Conservation (phyloP, 108 stramenopile genomes). For the Chaetoceros muelleri region DNA sequence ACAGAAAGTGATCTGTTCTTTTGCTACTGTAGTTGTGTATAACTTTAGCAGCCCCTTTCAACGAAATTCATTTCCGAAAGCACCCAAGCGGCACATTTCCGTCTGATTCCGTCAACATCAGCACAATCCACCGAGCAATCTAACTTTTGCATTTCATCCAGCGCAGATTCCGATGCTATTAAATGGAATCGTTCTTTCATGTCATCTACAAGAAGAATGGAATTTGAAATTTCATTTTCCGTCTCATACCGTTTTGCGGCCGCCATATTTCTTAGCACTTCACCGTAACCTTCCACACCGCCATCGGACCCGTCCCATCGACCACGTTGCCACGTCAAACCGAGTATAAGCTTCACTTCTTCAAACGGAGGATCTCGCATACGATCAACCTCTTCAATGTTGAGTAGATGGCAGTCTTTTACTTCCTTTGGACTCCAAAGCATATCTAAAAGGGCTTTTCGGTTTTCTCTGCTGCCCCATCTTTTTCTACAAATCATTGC, state of each 20-base stretch:
- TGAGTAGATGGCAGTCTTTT: conserved; percentile 2
- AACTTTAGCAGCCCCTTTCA: conserved; percentile 22
- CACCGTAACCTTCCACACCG: conserved; percentile 39
- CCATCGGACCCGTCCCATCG: conserved; percentile 49
- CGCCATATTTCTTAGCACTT: conserved; percentile 56
- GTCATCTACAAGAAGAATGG: conserved; percentile 38
- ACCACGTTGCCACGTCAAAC: conserved; percentile 49
- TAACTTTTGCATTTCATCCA: conserved; percentile 29
- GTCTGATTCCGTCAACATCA: conserved; percentile 29
- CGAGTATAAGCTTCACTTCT: conserved; percentile 71
- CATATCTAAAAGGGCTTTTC: conserved; percentile 30
- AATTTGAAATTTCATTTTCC: conserved; percentile 20
- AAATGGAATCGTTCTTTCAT: conserved; percentile 37
- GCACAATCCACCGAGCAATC: conserved; percentile 5
- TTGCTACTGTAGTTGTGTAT: neutral
- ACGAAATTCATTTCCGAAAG: conserved; percentile 64
- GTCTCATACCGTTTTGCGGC: conserved; percentile 51
- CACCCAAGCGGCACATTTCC: conserved; percentile 59
- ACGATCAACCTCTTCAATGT: conserved; percentile 1
- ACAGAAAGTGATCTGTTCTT: neutral
- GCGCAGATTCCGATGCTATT: conserved; percentile 1
- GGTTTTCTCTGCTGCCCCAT: conserved; percentile 23
- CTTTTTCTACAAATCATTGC: conserved; percentile 57
- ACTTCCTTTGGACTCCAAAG: conserved; percentile 24
- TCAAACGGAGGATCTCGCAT: conserved; percentile 28